phyloP scores from a whole-genome alignment of 805 yeast species.

The Myxozyma mucilagina region DNA sequence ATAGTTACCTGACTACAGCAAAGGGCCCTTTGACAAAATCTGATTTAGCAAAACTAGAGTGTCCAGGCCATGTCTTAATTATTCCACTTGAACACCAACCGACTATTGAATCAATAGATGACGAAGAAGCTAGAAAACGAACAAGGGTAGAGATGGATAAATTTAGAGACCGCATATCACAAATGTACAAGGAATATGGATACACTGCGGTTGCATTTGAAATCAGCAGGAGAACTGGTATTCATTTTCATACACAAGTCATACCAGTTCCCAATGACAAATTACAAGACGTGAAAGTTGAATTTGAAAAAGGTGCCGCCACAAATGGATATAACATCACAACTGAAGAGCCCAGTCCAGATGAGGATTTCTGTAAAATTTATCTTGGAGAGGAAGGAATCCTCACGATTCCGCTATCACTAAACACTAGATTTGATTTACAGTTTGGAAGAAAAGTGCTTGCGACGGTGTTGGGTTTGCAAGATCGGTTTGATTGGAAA shows the following conservation, averaged over 20 bases:
- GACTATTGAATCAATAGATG: conserved; percentile 38
- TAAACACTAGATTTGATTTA: conserved; percentile 53
- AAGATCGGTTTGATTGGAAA: conserved; percentile 72
- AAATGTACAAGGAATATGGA: conserved; percentile 49
- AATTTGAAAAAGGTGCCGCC: conserved; percentile 33
- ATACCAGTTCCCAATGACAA: conserved; percentile 61
- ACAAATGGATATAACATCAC: conserved; percentile 33
- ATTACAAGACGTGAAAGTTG: conserved; percentile 47
- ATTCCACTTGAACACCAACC: conserved; percentile 78
- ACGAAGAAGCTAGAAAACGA: conserved; percentile 37
- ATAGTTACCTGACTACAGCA: conserved; percentile 70
- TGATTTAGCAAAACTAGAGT: conserved; percentile 46
- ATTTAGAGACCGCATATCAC: conserved; percentile 22
- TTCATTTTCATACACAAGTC: conserved; percentile 78
- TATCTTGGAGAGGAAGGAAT: conserved; percentile 27
- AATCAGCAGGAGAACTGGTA: conserved; percentile 59
- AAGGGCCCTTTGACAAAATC: conserved; percentile 72
- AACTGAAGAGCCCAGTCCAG: conserved; percentile 37
- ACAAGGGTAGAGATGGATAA: conserved; percentile 45
- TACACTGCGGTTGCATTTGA: conserved; percentile 66
- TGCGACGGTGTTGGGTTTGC: conserved; percentile 60
- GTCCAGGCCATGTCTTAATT: conserved; percentile 80
- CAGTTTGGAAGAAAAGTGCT: conserved; percentile 83
- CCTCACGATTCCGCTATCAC: conserved; percentile 20
- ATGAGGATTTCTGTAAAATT: conserved; percentile 37